Evolutionary conservation across 2,329 filamentous ascomycete species (phyloP).

Genomic region (Apiospora koreana): DNA sequence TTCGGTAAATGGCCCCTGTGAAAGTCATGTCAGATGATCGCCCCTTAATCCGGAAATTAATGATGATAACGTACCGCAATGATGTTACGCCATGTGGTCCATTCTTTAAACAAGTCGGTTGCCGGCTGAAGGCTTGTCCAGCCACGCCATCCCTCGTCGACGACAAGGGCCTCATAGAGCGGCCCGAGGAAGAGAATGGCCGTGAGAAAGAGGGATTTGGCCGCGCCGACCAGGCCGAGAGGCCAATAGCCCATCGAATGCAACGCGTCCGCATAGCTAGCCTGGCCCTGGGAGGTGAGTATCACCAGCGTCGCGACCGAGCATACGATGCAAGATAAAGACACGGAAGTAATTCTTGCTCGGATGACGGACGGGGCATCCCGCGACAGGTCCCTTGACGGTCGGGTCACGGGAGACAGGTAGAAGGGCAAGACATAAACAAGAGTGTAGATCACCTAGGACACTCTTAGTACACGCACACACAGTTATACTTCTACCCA

Average conservation of each 20-base stretch:
- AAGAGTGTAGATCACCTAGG: slow-evolving; percentile 76
- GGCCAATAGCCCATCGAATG: slow-evolving; percentile 83
- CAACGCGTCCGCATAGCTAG: slow-evolving; percentile 55
- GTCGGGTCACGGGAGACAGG: slow-evolving; percentile 75
- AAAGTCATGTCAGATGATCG: slow-evolving; percentile 14
- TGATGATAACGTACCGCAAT: slow-evolving; percentile 65
- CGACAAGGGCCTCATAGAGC: slow-evolving; percentile 75
- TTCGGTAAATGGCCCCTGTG: slow-evolving; percentile 82
- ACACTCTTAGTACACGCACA: background rate
- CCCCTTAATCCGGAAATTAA: background rate
- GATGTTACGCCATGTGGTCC: slow-evolving; percentile 84
- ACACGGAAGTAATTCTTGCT: slow-evolving; percentile 79
- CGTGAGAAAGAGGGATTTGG: slow-evolving; percentile 68
- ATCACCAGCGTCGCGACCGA: slow-evolving; percentile 67
- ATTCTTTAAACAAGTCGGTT: slow-evolving; percentile 65
- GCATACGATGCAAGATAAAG: slow-evolving; percentile 70
- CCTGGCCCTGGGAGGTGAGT: slow-evolving; percentile 55
- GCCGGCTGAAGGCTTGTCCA: slow-evolving; percentile 61
- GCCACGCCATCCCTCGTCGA: slow-evolving; percentile 68
- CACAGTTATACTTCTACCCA: background rate
- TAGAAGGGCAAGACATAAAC: slow-evolving; percentile 93
- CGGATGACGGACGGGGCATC: slow-evolving; percentile 90
- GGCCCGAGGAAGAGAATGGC: slow-evolving; percentile 80
- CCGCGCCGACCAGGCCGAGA: slow-evolving; percentile 63
- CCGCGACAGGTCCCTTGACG: slow-evolving; percentile 75